Base-by-base conservation (phyloP, 1,284 basidiomycete genomes). In the Cryptococcus hybrid region DNA sequence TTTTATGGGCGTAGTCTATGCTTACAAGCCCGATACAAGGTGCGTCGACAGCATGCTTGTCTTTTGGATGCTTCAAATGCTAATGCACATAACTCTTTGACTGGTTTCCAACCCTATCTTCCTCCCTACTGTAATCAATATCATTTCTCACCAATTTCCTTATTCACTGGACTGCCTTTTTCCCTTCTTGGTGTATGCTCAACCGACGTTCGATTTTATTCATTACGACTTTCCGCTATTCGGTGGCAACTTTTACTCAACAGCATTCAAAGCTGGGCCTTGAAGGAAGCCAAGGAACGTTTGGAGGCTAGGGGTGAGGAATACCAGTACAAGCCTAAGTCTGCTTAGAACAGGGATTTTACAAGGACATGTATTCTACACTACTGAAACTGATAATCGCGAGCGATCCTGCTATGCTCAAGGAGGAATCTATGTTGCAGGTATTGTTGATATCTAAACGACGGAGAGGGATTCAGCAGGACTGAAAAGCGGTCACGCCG, bases 1-100 rank as follows among this genome's bases (percentile, higher is more conserved):
- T 81, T 5, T 92, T 58, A 89, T 86, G 37, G 80, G 82, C 7
- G 84, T 95, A 47, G 79, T 91, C 69, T 79, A 92, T 48, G 89
- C 91, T 79, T 97, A 94, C 84, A 96, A 96, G 81, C 94, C 95
- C 5, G 92, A 97, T 75, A 94, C 90, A 15, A 93, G 88, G 93
- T 93, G 71, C 66, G 88, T n/a, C 47, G 8, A 24, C 34, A 8
- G 39, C 30, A 30, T 51, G 38, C 4, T 5, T 50, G 35, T 55
- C 42, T 39, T 53, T 24, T 15, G 30, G 4, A 30, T 30, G 4
- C 30, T 30, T 30, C 30, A 30, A 47, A 11, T 18, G 47, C 47
- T 43, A 24, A 50, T 30, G 30, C 30, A 4, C 30, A 30, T 30
- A 30, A 30, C 30, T 30, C 30, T 7, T 7, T 38, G 9, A 42